Evolutionary conservation across 2,329 filamentous ascomycete species (phyloP).

Genomic region (Botrytis elliptica): DNA sequence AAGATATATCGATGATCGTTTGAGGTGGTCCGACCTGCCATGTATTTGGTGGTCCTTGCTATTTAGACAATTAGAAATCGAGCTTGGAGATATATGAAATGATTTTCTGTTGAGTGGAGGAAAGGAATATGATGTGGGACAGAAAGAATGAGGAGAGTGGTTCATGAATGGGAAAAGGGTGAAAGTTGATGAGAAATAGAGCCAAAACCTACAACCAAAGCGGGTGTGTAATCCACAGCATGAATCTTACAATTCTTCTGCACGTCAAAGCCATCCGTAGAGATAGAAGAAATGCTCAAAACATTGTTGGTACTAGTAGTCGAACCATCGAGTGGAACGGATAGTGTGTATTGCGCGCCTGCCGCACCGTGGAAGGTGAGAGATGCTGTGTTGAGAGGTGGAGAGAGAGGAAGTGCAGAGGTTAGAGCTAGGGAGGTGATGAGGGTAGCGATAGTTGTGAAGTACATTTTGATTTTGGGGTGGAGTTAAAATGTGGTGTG

Average conservation of each 20-base stretch:
- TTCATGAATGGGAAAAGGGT: neutral
- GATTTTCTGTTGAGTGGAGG: neutral
- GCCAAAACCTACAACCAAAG: constrained; percentile 22
- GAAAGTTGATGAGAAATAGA: neutral
- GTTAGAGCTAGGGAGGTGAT: constrained; percentile 26
- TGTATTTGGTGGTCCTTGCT: constrained; percentile 25
- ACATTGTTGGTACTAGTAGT: constrained; percentile 23
- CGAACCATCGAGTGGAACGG: constrained; percentile 29
- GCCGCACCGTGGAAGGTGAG: constrained; percentile 34
- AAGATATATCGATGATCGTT: constrained; percentile 31
- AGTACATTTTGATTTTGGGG: constrained; percentile 27
- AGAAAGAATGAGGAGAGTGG: neutral
- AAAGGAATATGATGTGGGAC: neutral
- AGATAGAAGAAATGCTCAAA: constrained; percentile 24
- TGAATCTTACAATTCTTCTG: constrained; percentile 26
- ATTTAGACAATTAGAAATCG: neutral
- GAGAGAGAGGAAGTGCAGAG: constrained; percentile 25
- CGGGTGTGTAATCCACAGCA: constrained; percentile 32
- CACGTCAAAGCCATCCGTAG: constrained; percentile 24
- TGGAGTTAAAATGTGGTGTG: neutral
- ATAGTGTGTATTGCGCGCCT: constrained; percentile 29
- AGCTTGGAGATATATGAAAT: neutral
- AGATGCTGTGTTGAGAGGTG: constrained; percentile 15
- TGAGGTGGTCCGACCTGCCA: constrained; percentile 36
- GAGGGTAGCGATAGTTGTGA: constrained; percentile 26